phyloP scores from a whole-genome alignment of 2,329 filamentous ascomycete genomes.

The Calonectria hawksworthii region DNA sequence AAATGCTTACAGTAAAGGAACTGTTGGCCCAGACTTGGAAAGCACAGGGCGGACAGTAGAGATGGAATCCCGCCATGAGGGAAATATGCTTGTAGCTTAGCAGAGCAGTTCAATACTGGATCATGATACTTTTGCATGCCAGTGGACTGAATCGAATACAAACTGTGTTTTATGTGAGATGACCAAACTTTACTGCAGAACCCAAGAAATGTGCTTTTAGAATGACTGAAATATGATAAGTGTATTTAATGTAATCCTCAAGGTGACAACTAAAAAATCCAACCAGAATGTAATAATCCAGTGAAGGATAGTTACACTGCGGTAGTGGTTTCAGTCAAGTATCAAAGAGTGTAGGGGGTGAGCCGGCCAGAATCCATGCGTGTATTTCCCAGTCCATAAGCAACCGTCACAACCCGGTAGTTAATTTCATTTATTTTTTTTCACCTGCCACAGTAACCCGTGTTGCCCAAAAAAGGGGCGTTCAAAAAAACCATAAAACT shows the following conservation, averaged over 20 bases:
- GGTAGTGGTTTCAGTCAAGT: neutral
- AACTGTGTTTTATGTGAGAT: neutral
- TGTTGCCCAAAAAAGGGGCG: neutral
- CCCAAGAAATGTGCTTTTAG: neutral
- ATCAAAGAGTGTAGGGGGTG: neutral
- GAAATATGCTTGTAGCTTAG: neutral
- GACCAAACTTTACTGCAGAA: neutral
- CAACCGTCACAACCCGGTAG: neutral
- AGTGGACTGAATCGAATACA: neutral
- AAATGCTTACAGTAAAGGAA: constrained; percentile 6
- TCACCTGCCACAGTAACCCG: neutral
- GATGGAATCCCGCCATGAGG: neutral
- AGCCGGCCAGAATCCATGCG: neutral
- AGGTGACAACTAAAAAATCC: neutral
- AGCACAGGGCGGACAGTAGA: neutral
- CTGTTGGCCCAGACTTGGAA: constrained; percentile 8
- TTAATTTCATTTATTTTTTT: neutral
- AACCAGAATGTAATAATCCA: neutral
- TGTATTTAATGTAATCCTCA: neutral
- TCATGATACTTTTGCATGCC: neutral
- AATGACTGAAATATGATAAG: neutral
- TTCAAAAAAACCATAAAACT: too few species aligned
- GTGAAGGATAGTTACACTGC: neutral
- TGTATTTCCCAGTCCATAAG: neutral
- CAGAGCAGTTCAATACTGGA: neutral